Evolutionary conservation across 805 yeast species (phyloP).

Genomic region (Wickerhamiella siamensis): DNA sequence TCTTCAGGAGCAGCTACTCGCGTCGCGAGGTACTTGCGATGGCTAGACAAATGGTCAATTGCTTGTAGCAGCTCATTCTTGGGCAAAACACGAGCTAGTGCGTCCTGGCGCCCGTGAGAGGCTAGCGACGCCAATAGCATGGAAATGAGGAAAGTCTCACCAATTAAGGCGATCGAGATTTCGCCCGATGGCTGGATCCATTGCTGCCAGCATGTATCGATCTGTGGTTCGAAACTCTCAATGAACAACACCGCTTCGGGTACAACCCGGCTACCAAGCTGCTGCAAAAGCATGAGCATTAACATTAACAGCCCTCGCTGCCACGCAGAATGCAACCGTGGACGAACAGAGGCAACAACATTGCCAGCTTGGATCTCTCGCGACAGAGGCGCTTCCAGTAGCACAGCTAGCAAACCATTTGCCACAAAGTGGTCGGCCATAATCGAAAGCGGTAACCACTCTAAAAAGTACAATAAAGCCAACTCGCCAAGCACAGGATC

Average conservation of each 20-base stretch:
- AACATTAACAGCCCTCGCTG: slow-evolving; percentile 66
- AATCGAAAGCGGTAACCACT: slow-evolving; percentile 41
- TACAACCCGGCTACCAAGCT: slow-evolving; percentile 46
- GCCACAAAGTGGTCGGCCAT: slow-evolving; percentile 55
- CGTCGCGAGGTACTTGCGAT: slow-evolving; percentile 69
- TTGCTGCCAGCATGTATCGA: slow-evolving; percentile 43
- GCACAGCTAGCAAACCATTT: slow-evolving; percentile 49
- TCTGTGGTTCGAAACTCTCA: slow-evolving; percentile 49
- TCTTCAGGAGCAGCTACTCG: slow-evolving; percentile 45
- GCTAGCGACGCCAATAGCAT: slow-evolving; percentile 45
- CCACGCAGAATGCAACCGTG: slow-evolving; percentile 68
- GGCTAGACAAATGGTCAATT: slow-evolving; percentile 61
- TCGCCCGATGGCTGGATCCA: slow-evolving; percentile 50
- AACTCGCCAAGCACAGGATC: slow-evolving; percentile 63
- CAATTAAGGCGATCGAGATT: slow-evolving; percentile 35
- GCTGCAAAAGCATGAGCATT: slow-evolving; percentile 41
- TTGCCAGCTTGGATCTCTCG: slow-evolving; percentile 51
- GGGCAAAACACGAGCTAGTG: background rate
- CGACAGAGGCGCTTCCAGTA: slow-evolving; percentile 65
- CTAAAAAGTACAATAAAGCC: slow-evolving; percentile 52
- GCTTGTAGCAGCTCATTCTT: slow-evolving; percentile 36
- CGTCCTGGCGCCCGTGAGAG: slow-evolving; percentile 28
- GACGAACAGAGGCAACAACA: slow-evolving; percentile 35
- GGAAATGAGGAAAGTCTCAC: slow-evolving; percentile 57
- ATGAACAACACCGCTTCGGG: slow-evolving; percentile 55